Evolutionary conservation across 2,329 filamentous ascomycete genomes (phyloP).

Genomic region (Alternaria burnsii): DNA sequence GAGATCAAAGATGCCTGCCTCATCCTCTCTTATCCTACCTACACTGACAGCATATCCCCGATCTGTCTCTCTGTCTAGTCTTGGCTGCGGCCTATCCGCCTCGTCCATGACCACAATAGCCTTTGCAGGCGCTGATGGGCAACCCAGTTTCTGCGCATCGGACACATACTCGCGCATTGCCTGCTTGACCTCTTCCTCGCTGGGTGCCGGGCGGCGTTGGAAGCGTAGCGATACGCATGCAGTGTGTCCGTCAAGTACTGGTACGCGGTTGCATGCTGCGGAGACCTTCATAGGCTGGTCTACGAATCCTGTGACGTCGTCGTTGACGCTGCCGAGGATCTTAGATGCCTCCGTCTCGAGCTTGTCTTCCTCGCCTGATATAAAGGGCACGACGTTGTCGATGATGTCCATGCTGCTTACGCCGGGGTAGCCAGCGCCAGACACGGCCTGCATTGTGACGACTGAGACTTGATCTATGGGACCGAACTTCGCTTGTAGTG

Average conservation of each 20-base stretch:
- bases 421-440: slow-evolving; percentile 88
- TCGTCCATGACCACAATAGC: slow-evolving; percentile 91
- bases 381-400: slow-evolving; percentile 95
- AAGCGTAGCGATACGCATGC: slow-evolving; percentile 93
- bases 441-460: slow-evolving; percentile 94
- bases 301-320: slow-evolving; percentile 75
- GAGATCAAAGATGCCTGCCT: slow-evolving; percentile 89
- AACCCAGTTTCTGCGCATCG: slow-evolving; percentile 83
- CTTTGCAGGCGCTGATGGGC: slow-evolving; percentile 81
- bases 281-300: slow-evolving; percentile 82
- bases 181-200: slow-evolving; percentile 76
- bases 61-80: slow-evolving; percentile 85
- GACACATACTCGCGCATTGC: slow-evolving; percentile 82
- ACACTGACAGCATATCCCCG: slow-evolving; percentile 91
- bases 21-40: slow-evolving; percentile 84
- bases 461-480: slow-evolving; percentile 79
- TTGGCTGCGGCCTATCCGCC: slow-evolving; percentile 87
- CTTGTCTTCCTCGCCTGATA: slow-evolving; percentile 94
- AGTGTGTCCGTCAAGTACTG: slow-evolving; percentile 94
- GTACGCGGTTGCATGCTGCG: slow-evolving; percentile 89
- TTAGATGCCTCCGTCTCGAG: slow-evolving; percentile 94
- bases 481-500: slow-evolving; percentile 85
- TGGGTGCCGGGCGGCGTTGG: slow-evolving; percentile 75
- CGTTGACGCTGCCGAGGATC: slow-evolving; percentile 82
- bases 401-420: slow-evolving; percentile 93